Percentiles rank a stretch among this genome's conserved stretches.
phyloP scores from a whole-genome alignment of 345 rosid species.

The Euphorbia peplus region DNA sequence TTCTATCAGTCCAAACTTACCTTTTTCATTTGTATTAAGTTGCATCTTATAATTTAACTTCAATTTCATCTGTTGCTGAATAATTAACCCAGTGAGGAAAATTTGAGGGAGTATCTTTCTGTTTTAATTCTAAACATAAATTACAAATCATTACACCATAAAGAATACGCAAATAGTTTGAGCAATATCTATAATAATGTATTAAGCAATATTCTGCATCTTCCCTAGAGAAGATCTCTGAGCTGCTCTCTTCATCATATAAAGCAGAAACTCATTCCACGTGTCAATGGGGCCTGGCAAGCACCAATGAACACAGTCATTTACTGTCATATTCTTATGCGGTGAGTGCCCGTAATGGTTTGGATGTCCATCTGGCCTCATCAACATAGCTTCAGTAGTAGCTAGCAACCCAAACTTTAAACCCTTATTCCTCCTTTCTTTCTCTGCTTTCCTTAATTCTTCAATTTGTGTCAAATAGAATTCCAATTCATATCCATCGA shows the following conservation, averaged over 20 bases:
- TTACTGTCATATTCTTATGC: slow-evolving; percentile 25
- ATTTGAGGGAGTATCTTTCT: background rate
- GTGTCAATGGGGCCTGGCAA: slow-evolving; percentile 75
- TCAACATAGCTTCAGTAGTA: slow-evolving; percentile 52
- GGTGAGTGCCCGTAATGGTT: slow-evolving; percentile 31
- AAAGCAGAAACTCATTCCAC: slow-evolving; percentile 67
- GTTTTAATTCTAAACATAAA: slow-evolving; percentile 5
- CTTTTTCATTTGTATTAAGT: no score
- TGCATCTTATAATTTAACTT: no score
- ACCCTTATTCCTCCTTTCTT: slow-evolving; percentile 37
- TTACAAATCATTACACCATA: background rate
- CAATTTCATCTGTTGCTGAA: no score
- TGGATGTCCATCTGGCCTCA: slow-evolving; percentile 69
- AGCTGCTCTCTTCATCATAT: slow-evolving; percentile 43
- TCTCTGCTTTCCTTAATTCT: slow-evolving; percentile 39
- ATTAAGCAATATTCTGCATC: slow-evolving; percentile 17
- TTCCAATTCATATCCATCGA: slow-evolving; percentile 42
- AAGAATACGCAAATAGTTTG: slow-evolving; percentile 4
- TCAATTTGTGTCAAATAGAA: slow-evolving; percentile 43
- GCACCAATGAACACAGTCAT: slow-evolving; percentile 88
- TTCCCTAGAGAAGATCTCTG: background rate
- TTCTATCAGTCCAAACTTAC: no score
- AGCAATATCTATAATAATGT: background rate
- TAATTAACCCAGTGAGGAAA: no score
- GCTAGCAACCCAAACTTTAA: slow-evolving; percentile 36